Percentiles rank a stretch among this genome's conserved stretches.
These are phyloP conservation scores for Escovopsis sp. DNA, from an alignment of 2,329 filamentous ascomycete genomes.

Conservation along the genomic window DNA sequence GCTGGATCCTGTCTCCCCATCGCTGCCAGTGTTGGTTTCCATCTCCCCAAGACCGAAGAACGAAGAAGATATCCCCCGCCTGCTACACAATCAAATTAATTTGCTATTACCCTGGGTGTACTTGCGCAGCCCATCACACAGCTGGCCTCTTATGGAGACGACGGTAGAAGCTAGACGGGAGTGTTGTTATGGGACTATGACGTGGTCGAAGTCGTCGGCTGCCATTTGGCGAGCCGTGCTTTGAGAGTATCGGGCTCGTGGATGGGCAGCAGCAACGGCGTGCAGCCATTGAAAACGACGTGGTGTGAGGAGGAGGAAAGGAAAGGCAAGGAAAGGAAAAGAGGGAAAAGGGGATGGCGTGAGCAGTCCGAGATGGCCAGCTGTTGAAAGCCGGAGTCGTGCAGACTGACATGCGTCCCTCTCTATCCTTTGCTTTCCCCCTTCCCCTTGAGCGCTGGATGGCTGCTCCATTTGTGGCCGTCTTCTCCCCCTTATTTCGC, in stretches of 20 bases:
- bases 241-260: slow-evolving; percentile 10
- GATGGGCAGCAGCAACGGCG: slow-evolving; percentile 5
- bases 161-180: slow-evolving; percentile 15
- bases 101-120: slow-evolving; percentile 19
- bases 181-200: slow-evolving; percentile 7
- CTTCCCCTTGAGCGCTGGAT: slow-evolving; percentile 4
- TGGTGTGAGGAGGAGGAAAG: slow-evolving; percentile 3
- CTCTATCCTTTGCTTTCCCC: too few relatives aligned
- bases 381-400: too few relatives aligned
- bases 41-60: slow-evolving; percentile 26
- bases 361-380: too few relatives aligned
- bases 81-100: slow-evolving; percentile 23
- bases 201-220: slow-evolving; percentile 3
- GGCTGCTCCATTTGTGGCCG: slow-evolving; percentile 15
- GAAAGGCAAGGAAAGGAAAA: slow-evolving; percentile 5
- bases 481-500: slow-evolving; percentile 14
- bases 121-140: slow-evolving; percentile 6
- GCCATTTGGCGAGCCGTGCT: slow-evolving; percentile 6
- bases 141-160: slow-evolving; percentile 17
- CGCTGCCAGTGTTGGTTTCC: slow-evolving; percentile 35
- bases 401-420: too few relatives aligned
- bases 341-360: slow-evolving; percentile 1
- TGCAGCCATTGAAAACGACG: slow-evolving; percentile 7
- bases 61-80: slow-evolving; percentile 28
- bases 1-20: slow-evolving; percentile 26